Evolutionary conservation across 75 land plant species (phyloP), one percentile per base, ranked within the genome.

Genomic region (Pseudotsuga menziesii): DNA sequence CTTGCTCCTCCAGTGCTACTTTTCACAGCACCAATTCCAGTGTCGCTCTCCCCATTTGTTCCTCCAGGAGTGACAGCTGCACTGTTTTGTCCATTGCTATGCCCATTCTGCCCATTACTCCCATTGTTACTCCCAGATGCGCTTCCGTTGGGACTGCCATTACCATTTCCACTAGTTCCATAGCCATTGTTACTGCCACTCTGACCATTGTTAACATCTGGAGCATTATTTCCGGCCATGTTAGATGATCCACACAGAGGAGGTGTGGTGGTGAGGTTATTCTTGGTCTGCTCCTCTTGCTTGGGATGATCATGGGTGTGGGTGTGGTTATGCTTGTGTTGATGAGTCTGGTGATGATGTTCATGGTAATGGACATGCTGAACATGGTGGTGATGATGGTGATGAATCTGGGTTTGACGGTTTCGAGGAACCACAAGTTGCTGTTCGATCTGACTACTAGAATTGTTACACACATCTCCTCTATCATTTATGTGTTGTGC

Each of bases 71-170:
- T 83, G 27, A 63, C 78, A 3, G 80, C 83, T 25, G 80, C 58
- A 57, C 75, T 80, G 67, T 85, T 84, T 58, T 81, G 76, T 15
- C 83, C 79, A 76, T 83, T 58, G n/a, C 85, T 84, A 64, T 82
- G 75, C 41, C 95, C 91, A 85, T 88, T 88, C 36, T 79, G 83
- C 55, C 83, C 88, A 85, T 87, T 92, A 82, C 90, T 87, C 13
- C 89, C 92, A 83, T 88, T 86, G 69, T 93, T 91, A 64, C 96
- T 93, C 12, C 92, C 91, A 36, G 92, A 86, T 17, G 76, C 84
- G 75, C 97, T 91, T 60, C 91, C 90, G 78, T 89, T 88, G 52
- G 87, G 15, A 72, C 93, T 85, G 61, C 78, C 83, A 71, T 84
- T 85, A n/a, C 85, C 78, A 56, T 85, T 83, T 44, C 87, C 87